Conservation (phyloP, 129 eudicot genomes). For the Smallanthus sonchifolius region DNA sequence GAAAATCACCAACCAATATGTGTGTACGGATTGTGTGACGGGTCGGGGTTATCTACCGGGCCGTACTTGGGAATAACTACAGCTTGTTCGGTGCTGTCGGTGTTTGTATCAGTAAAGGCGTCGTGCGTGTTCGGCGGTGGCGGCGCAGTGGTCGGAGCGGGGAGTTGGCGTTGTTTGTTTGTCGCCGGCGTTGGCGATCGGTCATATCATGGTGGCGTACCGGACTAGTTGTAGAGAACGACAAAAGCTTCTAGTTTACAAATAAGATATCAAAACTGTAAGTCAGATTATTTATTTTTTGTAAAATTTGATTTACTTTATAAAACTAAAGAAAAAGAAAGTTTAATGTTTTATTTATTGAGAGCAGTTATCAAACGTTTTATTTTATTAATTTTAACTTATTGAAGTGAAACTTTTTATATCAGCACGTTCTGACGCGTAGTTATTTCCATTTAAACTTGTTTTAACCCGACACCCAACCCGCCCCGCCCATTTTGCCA, state of each 20-base stretch:
- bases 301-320: too few relatives aligned
- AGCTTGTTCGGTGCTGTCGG: slow-evolving; percentile 60
- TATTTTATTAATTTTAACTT: too few relatives aligned
- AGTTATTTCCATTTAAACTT: too few relatives aligned
- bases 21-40: slow-evolving; percentile 88
- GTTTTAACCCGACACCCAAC: too few relatives aligned
- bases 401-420: too few relatives aligned
- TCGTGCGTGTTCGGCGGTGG: slow-evolving; percentile 55
- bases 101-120: slow-evolving; percentile 75
- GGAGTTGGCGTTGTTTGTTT: slow-evolving; percentile 61
- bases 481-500: too few relatives aligned
- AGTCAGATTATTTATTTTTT: slow-evolving; percentile 20
- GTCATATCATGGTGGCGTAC: slow-evolving; percentile 87
- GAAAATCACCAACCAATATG: too few relatives aligned
- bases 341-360: too few relatives aligned
- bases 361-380: too few relatives aligned
- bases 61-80: slow-evolving; percentile 77
- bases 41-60: slow-evolving; percentile 71
- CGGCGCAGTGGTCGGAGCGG: slow-evolving; percentile 24
- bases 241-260: slow-evolving; percentile 85
- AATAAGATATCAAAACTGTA: slow-evolving; percentile 82
- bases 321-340: too few relatives aligned
- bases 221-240: slow-evolving; percentile 86
- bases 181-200: slow-evolving; percentile 60
- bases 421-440: too few relatives aligned